Base-by-base conservation (phyloP, 73 alveolate genomes). In the Paramecium biaurelia region DNA sequence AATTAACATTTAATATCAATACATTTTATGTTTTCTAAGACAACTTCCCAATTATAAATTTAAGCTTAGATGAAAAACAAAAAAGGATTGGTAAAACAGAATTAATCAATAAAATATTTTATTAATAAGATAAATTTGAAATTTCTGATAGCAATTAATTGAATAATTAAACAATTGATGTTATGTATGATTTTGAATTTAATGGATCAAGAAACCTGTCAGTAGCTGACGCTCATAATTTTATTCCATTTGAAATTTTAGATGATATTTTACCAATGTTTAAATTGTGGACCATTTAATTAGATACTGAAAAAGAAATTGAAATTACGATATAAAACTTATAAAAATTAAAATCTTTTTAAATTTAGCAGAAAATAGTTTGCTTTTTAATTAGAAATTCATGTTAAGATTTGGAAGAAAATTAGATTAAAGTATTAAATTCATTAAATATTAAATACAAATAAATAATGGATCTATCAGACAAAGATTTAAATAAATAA, bases 111-210 rank as follows among this genome's bases (percentile, higher is more conserved):
- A 63, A 63, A n/a, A 63, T 63, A 1, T 63, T 24, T 24, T 63
- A 26, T 63, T 21, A 20, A 7, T 30, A 26, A 63, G 23, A 63
- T 1, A 63, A 63, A 32, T 63, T 63, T 63, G 84, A 63, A 63
- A 63, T 63, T 0, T 63, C 28, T 0, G 84, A 63, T 26, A 63
- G 21, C 9, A 63, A 63, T 24, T 7, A 26, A 63, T 32, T 63
- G 12, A 63, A 63, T 24, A 26, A 7, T 11, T 32, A 21, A 63
- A 63, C 84, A 63, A 24, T 63, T 14, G 82, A 63, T 63, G 15
- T 63, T 26, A 63, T 63, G 84, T 63, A 63, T 63, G 84, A 63
- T 26, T 63, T 63, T 63, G 84, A 63, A 26, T 63, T 63, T 63
- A 63, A 26, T 63, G 84, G 47, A 1, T 26, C 84, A 1, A 10